Base-by-base conservation (phyloP, 2,329 filamentous ascomycete species). In the Teratosphaeria viscida region DNA sequence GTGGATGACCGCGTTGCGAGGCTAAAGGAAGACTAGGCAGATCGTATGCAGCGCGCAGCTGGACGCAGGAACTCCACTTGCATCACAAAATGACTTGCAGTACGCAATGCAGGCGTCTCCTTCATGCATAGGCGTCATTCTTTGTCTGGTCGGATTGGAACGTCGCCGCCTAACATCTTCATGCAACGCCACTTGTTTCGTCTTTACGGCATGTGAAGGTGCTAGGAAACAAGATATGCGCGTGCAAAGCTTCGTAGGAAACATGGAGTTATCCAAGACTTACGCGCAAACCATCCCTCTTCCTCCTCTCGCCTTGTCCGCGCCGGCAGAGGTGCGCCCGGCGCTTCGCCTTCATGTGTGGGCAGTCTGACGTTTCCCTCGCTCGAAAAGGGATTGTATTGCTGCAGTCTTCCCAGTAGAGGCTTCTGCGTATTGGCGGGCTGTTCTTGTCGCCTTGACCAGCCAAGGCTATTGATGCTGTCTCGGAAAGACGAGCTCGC, bases 281-380 rank as follows among this genome's bases (percentile, higher is more conserved):
- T 84, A 99, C 94, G 80, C 70, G 89, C 87, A 84, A 96, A 92
- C 85, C 89, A 96, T 64, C 87, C 89, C 77, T 96, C 94, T 73
- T 97, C 92, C 75, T 97, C 94, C 72, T 96, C 92, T 68, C 92
- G 85, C 70, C 92, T 83, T 71, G 75, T 89, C 63, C 90, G 85
- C 62, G 91, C 91, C 57, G 92, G 92, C 56, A 96, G 78, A 65
- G 92, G 91, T 64, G 92, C 91, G 55, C 90, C 91, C 39, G 89
- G 81, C 19, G 61, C 70, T 62, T 96, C 92, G 57, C 70, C 69
- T 62, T 96, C 92, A 67, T 86, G 86, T 57, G 90, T 94, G 59
- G 94, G 92, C 56, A 99, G 85, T 74, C 89, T 86, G 66, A 97
- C 87, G 82, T 96, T 95, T 73, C 92, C 91, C 73, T 87, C 82